A percentile compares a stretch with the other conserved stretches of the same genome.
Conservation (phyloP, 2,329 filamentous ascomycete species). For the Sporothrix brunneoviolacea region DNA sequence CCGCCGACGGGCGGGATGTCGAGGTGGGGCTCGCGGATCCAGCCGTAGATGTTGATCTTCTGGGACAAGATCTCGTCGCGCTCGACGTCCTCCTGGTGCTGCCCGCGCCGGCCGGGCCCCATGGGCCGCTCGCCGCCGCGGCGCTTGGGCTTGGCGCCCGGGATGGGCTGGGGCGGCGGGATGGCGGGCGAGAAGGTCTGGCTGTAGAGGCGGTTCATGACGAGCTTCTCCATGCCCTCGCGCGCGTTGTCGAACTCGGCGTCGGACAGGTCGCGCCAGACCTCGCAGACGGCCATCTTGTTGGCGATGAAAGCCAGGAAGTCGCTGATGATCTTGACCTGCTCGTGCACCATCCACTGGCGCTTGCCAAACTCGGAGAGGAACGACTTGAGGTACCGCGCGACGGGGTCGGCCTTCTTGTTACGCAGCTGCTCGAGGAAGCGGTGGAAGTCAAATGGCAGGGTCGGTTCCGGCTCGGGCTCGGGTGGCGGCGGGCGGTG, state of each 20-base stretch:
- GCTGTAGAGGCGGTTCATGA: slow-evolving; percentile 94
- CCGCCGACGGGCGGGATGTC: slow-evolving; percentile 80
- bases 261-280: slow-evolving; percentile 93
- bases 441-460: slow-evolving; percentile 94
- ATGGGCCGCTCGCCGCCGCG: slow-evolving; percentile 61
- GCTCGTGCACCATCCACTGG: slow-evolving; percentile 99
- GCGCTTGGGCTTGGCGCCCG: slow-evolving; percentile 60
- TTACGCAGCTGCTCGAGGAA: slow-evolving; percentile 95
- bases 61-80: slow-evolving; percentile 92
- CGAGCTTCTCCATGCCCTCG: slow-evolving; percentile 98
- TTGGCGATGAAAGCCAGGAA: slow-evolving; percentile 95
- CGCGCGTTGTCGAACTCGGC: slow-evolving; percentile 97
- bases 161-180: slow-evolving; percentile 66
- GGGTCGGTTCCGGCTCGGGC: slow-evolving; percentile 69
- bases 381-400: slow-evolving; percentile 91
- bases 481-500: slow-evolving; percentile 65
- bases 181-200: slow-evolving; percentile 97
- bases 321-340: slow-evolving; percentile 97
- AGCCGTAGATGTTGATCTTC: slow-evolving; percentile 94
- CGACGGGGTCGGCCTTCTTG: slow-evolving; percentile 95
- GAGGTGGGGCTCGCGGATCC: slow-evolving; percentile 87
- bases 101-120: slow-evolving; percentile 80
- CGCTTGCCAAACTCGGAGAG: slow-evolving; percentile 91
- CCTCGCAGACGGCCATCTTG: slow-evolving; percentile 96
- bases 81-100: slow-evolving; percentile 97